Percentiles rank a stretch among this genome's conserved stretches.
phyloP scores from a whole-genome alignment of 768 basidiomycete genomes.

The Lactarius evosmus region DNA sequence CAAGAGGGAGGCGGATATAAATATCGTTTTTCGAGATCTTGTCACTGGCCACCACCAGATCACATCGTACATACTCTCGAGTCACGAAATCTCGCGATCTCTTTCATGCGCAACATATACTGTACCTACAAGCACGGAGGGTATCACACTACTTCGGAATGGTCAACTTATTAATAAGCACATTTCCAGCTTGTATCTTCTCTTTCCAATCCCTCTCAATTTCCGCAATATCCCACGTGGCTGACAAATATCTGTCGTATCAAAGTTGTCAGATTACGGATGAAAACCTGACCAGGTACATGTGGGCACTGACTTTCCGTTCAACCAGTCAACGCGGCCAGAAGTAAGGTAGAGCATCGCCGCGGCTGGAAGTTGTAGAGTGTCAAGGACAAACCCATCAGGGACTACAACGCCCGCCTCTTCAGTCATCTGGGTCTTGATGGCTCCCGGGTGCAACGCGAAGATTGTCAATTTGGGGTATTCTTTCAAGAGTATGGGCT shows the following conservation, averaged over 20 bases:
- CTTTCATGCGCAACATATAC: neutral
- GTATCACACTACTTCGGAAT: no score
- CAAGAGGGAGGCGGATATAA: no score
- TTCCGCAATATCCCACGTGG: no score
- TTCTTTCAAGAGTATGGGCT: neutral
- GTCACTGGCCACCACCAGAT: no score
- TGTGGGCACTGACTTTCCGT: constrained; percentile 22
- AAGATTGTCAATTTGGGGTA: constrained; percentile 18
- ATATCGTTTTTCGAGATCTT: no score
- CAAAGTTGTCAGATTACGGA: neutral
- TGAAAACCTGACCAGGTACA: neutral
- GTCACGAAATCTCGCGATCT: neutral
- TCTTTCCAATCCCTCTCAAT: no score
- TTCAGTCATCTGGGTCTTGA: constrained; percentile 2
- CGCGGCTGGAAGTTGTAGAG: constrained; percentile 29
- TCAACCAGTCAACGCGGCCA: constrained; percentile 29
- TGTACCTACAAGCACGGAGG: neutral
- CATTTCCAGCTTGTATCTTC: no score
- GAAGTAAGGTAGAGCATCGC: no score
- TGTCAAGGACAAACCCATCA: constrained; percentile 21
- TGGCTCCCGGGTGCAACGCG: constrained; percentile 15
- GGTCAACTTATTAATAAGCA: no score
- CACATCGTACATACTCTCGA: no score
- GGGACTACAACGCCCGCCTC: constrained; percentile 13
- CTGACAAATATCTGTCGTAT: constrained; percentile 3